Percentiles rank a stretch among this genome's conserved stretches.
Evolutionary conservation across 176 grass and related monocot genomes (phyloP).

Genomic region (Carex kokanica): DNA sequence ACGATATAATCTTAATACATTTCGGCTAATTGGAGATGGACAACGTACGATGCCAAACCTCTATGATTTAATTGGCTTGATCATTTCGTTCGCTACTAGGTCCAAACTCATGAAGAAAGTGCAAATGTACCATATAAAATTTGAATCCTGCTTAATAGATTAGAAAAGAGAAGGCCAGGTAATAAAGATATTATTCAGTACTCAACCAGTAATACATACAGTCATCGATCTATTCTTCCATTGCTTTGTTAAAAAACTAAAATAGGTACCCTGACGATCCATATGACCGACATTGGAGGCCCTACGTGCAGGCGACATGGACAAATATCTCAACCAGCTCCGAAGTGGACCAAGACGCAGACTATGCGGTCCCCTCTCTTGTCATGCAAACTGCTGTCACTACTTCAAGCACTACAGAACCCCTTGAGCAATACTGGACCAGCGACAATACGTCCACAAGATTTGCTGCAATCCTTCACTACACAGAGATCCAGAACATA

Average conservation of each 20-base stretch:
- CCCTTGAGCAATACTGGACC: not conserved
- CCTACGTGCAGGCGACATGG: not conserved
- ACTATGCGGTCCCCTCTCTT: not conserved
- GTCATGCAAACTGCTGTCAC: conserved; percentile 6
- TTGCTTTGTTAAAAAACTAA: not conserved
- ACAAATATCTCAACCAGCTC: not conserved
- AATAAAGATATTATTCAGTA: not conserved
- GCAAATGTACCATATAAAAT: not conserved
- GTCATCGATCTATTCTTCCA: no score
- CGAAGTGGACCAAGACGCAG: not conserved
- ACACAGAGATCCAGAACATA: not conserved
- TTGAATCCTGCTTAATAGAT: not conserved
- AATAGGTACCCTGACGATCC: not conserved
- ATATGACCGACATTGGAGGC: not conserved
- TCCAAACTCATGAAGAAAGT: not conserved
- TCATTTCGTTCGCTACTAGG: not conserved
- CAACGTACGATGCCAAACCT: not conserved
- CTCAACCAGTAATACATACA: no score
- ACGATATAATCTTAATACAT: not conserved
- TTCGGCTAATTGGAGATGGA: not conserved
- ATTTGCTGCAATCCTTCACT: not conserved
- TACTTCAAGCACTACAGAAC: not conserved
- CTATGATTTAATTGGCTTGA: not conserved
- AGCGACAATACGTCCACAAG: not conserved
- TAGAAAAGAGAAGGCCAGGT: not conserved